Evolutionary conservation across 306 rosid genomes (phyloP), one percentile per base, ranked within the genome.

Genomic region (Trifolium dubium): DNA sequence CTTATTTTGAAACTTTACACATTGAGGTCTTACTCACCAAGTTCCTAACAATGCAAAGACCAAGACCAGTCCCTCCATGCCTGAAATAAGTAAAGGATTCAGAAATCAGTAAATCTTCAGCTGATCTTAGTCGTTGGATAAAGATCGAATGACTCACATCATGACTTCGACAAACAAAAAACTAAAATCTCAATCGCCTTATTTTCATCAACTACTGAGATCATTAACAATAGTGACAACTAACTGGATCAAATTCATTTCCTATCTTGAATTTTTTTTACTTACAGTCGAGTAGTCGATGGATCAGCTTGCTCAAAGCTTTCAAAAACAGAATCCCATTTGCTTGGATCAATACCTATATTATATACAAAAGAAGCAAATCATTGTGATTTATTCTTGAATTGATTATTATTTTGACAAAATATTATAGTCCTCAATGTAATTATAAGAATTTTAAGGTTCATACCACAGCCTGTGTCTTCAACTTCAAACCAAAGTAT

Each of bases 301-400:
- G 98, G 99, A 86, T 95, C 99, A 32, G 97, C 99, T 83, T 95
- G 99, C 87, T 95, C 99, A 75, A 95, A 95, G 88, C 99, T 95
- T 85, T 95, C 99, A 64, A 95, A 95, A 69, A 95, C 99, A 15
- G 97, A 87, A 62, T 95, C 98, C 99, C 98, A 95, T 83, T 95
- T 95, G 80, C 92, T 79, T 53, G 97, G 89, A 79, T 92, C 99
- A 76, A 95, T 95, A 40, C 99, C 99, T 94, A 71, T 29, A 17
- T 28, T 68, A 32, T 69, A 75, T 6, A 46, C 18, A 70, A 0
- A 76, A 19, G 44, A 76, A 56, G 51, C 19, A 76, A 71, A 35
- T 17, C 77, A 17, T 8, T 15, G 44, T 12, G 44, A 32, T 54
- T 50, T 41, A 13, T 67, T 39, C 61, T 19, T 39, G 51, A 66